These are phyloP conservation scores for Wickerhamiella sorbophila DNA, from an alignment of 805 yeast genomes.

Conservation along the genomic window DNA sequence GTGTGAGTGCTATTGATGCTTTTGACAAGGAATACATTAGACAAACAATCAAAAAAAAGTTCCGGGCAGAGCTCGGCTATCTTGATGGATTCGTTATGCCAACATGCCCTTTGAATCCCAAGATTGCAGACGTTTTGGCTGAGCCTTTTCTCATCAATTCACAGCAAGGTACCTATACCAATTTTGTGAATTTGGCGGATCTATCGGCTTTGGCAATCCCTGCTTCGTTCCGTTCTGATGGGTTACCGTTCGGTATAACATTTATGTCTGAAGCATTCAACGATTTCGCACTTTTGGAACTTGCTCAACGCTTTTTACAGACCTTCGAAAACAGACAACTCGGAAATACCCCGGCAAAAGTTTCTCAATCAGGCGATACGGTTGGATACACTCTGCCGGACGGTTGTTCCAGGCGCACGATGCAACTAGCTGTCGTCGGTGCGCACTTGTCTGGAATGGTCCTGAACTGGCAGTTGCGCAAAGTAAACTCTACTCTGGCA, in stretches of 20 bases:
- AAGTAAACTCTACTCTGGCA: conserved; percentile 61
- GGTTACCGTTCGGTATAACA: conserved; percentile 84
- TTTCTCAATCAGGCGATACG: conserved; percentile 24
- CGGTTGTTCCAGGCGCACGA: conserved; percentile 25
- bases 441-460: conserved; percentile 86
- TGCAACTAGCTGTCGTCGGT: conserved; percentile 86
- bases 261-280: conserved; percentile 67
- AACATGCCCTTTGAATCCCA: conserved; percentile 86
- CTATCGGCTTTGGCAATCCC: conserved; percentile 86
- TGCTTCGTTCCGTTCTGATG: conserved; percentile 75
- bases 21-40: conserved; percentile 80
- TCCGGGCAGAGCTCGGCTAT: conserved; percentile 32
- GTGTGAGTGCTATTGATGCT: conserved; percentile 66
- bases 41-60: conserved; percentile 57
- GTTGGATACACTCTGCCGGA: conserved; percentile 1
- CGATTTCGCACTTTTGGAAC: conserved; percentile 75
- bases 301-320: conserved; percentile 56
- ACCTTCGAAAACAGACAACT: conserved; percentile 36
- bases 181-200: conserved; percentile 89
- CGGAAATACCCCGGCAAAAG: conserved; percentile 41
- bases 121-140: conserved; percentile 49
- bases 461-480: conserved; percentile 84
- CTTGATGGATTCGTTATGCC: conserved; percentile 79
- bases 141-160: conserved; percentile 82
- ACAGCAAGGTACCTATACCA: conserved; percentile 94